These are phyloP conservation scores for Diaporthe eres DNA, from an alignment of 2,329 filamentous ascomycete species.

Conservation along the genomic window DNA sequence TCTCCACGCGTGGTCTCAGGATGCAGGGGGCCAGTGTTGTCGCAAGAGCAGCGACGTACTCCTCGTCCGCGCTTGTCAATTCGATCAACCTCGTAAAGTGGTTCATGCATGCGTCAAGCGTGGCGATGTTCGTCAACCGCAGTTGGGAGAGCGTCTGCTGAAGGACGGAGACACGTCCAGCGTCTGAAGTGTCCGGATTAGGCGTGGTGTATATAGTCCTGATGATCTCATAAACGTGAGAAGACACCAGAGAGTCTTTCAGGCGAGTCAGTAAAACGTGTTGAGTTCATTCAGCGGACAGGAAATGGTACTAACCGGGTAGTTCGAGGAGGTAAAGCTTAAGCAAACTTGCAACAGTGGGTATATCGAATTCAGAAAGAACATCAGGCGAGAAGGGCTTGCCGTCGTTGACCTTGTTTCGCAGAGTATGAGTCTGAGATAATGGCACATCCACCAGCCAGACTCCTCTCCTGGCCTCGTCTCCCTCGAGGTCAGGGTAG, in stretches of 20 bases:
- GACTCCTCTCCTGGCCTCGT: conserved; percentile 90
- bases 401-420: conserved; percentile 87
- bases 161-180: conserved; percentile 87
- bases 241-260: conserved; percentile 97
- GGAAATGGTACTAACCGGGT: conserved; percentile 75
- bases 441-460: conserved; percentile 96
- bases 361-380: conserved; percentile 91
- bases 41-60: conserved; percentile 83
- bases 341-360: conserved; percentile 90
- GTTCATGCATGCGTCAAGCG: conserved; percentile 97
- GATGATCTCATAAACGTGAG: conserved; percentile 98
- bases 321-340: conserved; percentile 97
- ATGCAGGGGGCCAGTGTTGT: conserved; percentile 86
- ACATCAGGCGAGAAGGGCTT: conserved; percentile 82
- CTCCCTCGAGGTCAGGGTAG: conserved; percentile 97
- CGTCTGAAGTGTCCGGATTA: conserved; percentile 69
- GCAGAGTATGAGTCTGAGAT: conserved; percentile 85
- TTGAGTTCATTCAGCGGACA: not conserved
- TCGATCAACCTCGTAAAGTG: conserved; percentile 98
- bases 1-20: conserved; percentile 88
- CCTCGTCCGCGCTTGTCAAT: conserved; percentile 93
- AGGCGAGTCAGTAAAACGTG: conserved; percentile 46
- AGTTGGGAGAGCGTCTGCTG: conserved; percentile 97
- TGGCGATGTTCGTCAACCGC: conserved; percentile 96
- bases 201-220: conserved; percentile 95